Percentiles rank a stretch among this genome's conserved stretches.
These are phyloP conservation scores for Calvatia gigantea DNA, from an alignment of 768 basidiomycete species.

Conservation along the genomic window DNA sequence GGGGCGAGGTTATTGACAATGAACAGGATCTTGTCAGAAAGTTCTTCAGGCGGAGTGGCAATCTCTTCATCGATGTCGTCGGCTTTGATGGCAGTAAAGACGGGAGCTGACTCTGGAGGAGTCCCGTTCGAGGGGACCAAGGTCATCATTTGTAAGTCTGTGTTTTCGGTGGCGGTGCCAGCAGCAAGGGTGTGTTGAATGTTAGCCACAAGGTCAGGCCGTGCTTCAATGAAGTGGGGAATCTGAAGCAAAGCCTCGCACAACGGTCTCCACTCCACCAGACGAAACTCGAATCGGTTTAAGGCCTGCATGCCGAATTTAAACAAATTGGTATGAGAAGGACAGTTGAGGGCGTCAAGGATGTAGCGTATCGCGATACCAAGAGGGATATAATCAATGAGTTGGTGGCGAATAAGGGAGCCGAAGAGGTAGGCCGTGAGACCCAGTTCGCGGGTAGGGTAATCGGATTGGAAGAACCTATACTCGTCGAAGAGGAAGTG, in stretches of 20 bases:
- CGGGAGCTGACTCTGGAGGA: slow-evolving; percentile 39
- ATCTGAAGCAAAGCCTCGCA: slow-evolving; percentile 88
- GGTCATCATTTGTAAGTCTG: slow-evolving; percentile 30
- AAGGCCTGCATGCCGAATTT: slow-evolving; percentile 94
- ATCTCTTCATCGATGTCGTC: slow-evolving; percentile 63
- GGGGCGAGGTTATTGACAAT: slow-evolving; percentile 98
- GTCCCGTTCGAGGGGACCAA: not conserved
- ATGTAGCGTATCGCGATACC: slow-evolving; percentile 97
- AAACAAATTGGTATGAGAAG: slow-evolving; percentile 91
- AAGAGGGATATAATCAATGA: slow-evolving; percentile 92
- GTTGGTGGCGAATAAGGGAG: slow-evolving; percentile 88
- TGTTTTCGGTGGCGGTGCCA: slow-evolving; percentile 36
- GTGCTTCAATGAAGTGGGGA: slow-evolving; percentile 79
- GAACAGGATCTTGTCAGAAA: slow-evolving; percentile 93
- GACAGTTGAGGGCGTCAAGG: slow-evolving; percentile 87
- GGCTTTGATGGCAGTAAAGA: slow-evolving; percentile 78
- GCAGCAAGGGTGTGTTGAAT: slow-evolving; percentile 70
- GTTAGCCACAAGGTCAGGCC: slow-evolving; percentile 73
- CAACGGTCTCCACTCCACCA: slow-evolving; percentile 89
- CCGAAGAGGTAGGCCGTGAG: slow-evolving; percentile 98
- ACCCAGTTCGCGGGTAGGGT: slow-evolving; percentile 87
- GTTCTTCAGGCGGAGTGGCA: slow-evolving; percentile 74
- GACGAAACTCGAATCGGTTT: slow-evolving; percentile 77
- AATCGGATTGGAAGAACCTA: slow-evolving; percentile 97
- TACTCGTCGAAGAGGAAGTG: slow-evolving; percentile 99